Base-by-base conservation (phyloP, 2,329 filamentous ascomycete genomes). In the Ceratocystis papillata region DNA sequence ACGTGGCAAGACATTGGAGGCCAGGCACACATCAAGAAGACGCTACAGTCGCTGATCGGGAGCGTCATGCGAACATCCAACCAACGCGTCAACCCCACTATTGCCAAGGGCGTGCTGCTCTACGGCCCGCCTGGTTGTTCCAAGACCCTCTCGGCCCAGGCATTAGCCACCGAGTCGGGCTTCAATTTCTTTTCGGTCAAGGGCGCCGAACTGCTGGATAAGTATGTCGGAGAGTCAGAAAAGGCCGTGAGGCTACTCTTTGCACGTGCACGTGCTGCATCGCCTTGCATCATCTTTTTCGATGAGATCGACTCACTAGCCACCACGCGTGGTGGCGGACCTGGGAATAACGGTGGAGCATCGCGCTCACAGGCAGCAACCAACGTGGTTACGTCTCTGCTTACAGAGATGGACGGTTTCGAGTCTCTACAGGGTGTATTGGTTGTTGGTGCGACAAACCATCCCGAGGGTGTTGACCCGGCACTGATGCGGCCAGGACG, bases 201-300 rank as follows among this genome's bases (percentile, higher is more conserved):
- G 76, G 93, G 91, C 30, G 90, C 90, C 45, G 93, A 96, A 75
- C 83, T 96, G 12, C 85, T 96, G 68, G 95, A 91, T 76, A 96
- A 96, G 89, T 97, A 96, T 75, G 92, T 97, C 20, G 93, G 93
- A 68, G 93, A 97, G 75, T 93, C 91, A 1, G 93, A 97, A 76
- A 85, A 90, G 10, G 87, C 88, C 6, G 83, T 96, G 53, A 85
- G 93, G 46, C 88, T 90, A 65, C 84, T 96, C 0, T 96, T 97
- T 74, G 83, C 87, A 64, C 89, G 92, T 71, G 93, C 93, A 1
- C 82, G 88, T 53, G 86, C 87, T n/a, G 92, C 91, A 7, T 86
- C 87, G 63, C 93, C 93, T 0, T 91, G 87, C 72, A 89, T 94
- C 73, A 88, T 94, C 69, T 94, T 94, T 78, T 92, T 95, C 70